A percentile compares a stretch with the other conserved stretches of the same genome.
Conservation (phyloP, 2,329 filamentous ascomycete genomes). For the Nothomitra cinnamomea region DNA sequence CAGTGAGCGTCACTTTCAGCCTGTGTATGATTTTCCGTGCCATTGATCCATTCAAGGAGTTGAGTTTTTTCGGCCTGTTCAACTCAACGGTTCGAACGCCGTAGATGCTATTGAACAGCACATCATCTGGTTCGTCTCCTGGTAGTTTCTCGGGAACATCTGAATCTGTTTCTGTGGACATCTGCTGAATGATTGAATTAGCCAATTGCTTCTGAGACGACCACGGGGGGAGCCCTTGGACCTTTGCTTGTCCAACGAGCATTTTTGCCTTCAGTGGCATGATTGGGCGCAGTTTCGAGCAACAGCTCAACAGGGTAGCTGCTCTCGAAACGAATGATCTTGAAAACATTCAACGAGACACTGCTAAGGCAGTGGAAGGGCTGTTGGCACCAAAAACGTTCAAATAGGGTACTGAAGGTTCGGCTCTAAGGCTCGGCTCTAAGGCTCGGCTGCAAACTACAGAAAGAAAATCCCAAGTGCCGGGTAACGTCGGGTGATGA, state of each 20-base stretch:
- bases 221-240: conserved; percentile 29
- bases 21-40: conserved; percentile 82
- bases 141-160: conserved; percentile 32
- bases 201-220: conserved; percentile 26
- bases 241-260: conserved; percentile 31
- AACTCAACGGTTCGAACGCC: conserved; percentile 85
- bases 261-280: conserved; percentile 78
- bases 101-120: conserved; percentile 77
- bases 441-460: too few relatives aligned
- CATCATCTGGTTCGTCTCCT: conserved; percentile 70
- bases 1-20: conserved; percentile 33
- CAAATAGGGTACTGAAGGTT: background rate
- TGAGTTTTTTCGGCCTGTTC: conserved; percentile 82
- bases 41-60: conserved; percentile 90
- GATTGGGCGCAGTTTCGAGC: conserved; percentile 19
- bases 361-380: background rate
- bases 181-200: conserved; percentile 7
- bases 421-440: too few relatives aligned
- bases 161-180: conserved; percentile 13
- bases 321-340: conserved; percentile 6
- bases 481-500: background rate
- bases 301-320: conserved; percentile 23
- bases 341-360: conserved; percentile 4
- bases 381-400: background rate
- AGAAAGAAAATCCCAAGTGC: background rate